Percentiles rank a stretch among this genome's conserved stretches.
phyloP scores from a whole-genome alignment of 768 basidiomycete genomes.

The Brasilioporus rufonigricans region DNA sequence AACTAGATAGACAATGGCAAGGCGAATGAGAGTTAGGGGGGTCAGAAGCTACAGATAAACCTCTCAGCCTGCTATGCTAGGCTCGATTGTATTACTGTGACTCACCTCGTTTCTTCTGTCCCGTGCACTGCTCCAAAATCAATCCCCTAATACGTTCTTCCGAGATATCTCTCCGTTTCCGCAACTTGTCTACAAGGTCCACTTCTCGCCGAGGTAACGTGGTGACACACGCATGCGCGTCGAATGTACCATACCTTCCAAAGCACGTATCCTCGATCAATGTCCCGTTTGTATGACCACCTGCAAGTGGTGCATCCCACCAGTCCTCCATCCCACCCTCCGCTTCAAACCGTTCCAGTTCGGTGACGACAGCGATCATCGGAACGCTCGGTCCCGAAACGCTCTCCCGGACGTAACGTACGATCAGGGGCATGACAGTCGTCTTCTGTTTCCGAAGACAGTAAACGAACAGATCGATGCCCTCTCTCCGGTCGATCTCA shows the following conservation, averaged over 20 bases:
- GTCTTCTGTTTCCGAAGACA: conserved; percentile 21
- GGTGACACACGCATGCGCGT: conserved; percentile 40
- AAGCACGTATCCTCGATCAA: conserved; percentile 22
- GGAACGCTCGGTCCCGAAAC: conserved; percentile 4
- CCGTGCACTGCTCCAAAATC: conserved; percentile 15
- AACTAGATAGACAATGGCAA: conserved; percentile 5
- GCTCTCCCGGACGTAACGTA: conserved; percentile 4
- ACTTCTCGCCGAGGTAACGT: conserved; percentile 22
- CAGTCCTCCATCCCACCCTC: conserved; percentile 29
- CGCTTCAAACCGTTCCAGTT: conserved; percentile 19
- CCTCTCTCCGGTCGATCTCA: conserved; percentile 9
- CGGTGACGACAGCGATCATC: conserved; percentile 27
- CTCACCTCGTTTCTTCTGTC: conserved; percentile 14
- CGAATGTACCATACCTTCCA: conserved; percentile 26
- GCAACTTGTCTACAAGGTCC: conserved; percentile 11
- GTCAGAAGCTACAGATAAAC: conserved; percentile 3
- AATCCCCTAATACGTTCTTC: conserved; percentile 12
- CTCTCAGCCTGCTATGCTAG: neutral
- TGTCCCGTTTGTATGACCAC: conserved; percentile 26
- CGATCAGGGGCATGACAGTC: conserved; percentile 13
- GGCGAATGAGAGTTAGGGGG: neutral
- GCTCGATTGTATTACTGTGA: neutral
- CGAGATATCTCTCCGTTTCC: conserved; percentile 19
- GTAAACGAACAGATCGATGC: conserved; percentile 26
- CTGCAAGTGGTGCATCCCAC: conserved; percentile 21